Conservation (phyloP, 345 rosid species). For the Pseudoturritis turrita region DNA sequence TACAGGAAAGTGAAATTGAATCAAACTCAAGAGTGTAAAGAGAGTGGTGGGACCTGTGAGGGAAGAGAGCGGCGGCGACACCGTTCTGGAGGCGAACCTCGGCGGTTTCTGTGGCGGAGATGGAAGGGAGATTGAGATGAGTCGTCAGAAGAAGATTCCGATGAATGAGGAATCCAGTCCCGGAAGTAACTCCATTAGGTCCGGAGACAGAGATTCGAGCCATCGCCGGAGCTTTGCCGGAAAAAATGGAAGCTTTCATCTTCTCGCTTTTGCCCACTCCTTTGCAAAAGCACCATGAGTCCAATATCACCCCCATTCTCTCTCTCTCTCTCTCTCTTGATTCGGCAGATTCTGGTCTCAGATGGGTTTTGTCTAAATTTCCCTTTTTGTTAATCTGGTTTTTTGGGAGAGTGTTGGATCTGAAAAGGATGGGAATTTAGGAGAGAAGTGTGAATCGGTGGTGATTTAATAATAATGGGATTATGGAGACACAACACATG, state of each 20-base stretch:
- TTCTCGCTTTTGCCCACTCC: constrained; percentile 84
- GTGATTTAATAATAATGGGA: constrained; percentile 15
- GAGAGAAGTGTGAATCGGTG: constrained; percentile 17
- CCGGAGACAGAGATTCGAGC: constrained; percentile 48
- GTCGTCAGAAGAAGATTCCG: constrained; percentile 83
- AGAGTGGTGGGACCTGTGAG: constrained; percentile 53
- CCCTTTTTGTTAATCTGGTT: not conserved
- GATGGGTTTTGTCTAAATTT: constrained; percentile 11
- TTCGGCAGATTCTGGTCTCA: not conserved
- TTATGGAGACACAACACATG: constrained; percentile 34
- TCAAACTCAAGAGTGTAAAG: not conserved
- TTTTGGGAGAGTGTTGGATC: constrained; percentile 33
- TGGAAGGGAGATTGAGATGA: constrained; percentile 76
- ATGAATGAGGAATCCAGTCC: constrained; percentile 79
- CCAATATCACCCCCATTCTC: constrained; percentile 61
- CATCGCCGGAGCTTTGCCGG: constrained; percentile 57
- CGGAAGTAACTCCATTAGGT: constrained; percentile 41
- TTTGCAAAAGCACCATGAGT: constrained; percentile 92
- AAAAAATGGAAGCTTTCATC: constrained; percentile 71
- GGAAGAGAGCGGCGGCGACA: constrained; percentile 63
- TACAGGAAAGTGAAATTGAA: not conserved
- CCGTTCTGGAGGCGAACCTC: constrained; percentile 78
- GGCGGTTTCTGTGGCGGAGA: constrained; percentile 68
- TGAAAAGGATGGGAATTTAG: constrained; percentile 28
- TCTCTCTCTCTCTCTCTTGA: not conserved